These are phyloP conservation scores for Globisporangium recalcitrans DNA, from an alignment of 352 stramenopile species.

Conservation along the genomic window DNA sequence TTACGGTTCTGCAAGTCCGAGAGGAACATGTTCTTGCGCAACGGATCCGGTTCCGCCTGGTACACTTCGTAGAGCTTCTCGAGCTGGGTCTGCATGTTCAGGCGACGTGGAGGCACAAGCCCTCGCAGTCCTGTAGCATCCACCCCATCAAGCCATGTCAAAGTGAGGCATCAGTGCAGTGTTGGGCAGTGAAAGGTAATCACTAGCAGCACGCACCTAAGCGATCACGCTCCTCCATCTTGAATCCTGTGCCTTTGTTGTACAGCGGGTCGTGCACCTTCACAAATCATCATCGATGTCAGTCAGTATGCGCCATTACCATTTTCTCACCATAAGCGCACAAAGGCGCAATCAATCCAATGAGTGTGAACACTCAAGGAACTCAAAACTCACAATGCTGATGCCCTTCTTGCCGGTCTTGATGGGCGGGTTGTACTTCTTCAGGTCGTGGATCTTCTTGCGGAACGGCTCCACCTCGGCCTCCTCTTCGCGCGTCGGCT, in stretches of 20 bases:
- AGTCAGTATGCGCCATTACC: neutral
- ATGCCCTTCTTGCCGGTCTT: constrained; percentile 75
- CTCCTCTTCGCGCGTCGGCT: constrained; percentile 25
- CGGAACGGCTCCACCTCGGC: constrained; percentile 40
- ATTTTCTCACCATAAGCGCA: neutral
- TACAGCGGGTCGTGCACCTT: constrained; percentile 80
- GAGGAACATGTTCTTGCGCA: constrained; percentile 93
- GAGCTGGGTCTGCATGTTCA: constrained; percentile 69
- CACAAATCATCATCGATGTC: neutral
- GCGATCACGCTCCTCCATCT: constrained; percentile 74
- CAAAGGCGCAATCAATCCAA: neutral
- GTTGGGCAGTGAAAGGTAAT: neutral
- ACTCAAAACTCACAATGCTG: constrained; percentile 51
- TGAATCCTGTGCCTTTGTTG: constrained; percentile 88
- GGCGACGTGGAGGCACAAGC: constrained; percentile 68
- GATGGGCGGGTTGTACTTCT: constrained; percentile 78
- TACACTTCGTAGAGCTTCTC: constrained; percentile 74
- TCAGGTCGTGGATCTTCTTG: constrained; percentile 51
- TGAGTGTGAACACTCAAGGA: too few species aligned
- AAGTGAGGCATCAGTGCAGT: neutral
- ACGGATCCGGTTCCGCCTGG: constrained; percentile 59
- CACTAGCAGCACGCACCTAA: constrained; percentile 38
- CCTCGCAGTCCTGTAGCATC: constrained; percentile 55
- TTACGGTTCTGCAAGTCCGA: constrained; percentile 94
- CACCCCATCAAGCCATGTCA: neutral